These are phyloP conservation scores for Colletotrichum sp. DNA, from an alignment of 2,329 filamentous ascomycete species.

Conservation along the genomic window DNA sequence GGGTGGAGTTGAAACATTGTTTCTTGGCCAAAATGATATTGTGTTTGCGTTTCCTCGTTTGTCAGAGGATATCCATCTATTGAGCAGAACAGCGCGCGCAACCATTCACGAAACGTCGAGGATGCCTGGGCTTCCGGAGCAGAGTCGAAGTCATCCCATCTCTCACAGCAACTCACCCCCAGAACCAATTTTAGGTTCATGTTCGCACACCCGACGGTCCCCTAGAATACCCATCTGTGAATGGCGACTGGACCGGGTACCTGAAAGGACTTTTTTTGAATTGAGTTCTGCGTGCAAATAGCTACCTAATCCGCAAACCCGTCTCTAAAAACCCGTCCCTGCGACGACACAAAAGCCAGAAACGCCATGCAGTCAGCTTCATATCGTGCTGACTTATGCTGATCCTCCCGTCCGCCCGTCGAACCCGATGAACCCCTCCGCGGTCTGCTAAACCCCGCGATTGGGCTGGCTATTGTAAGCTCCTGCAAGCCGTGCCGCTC, in stretches of 20 bases:
- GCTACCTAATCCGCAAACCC: not conserved
- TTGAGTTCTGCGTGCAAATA: not conserved
- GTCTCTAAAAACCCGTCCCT: not conserved
- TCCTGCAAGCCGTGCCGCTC: not conserved
- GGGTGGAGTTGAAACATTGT: not conserved
- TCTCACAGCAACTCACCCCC: not conserved
- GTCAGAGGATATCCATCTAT: not conserved
- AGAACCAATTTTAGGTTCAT: not conserved
- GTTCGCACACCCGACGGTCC: not conserved
- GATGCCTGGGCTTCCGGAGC: not conserved
- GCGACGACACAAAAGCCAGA: not conserved
- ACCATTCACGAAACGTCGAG: not conserved
- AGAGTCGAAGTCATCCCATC: not conserved
- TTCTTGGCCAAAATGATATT: not conserved
- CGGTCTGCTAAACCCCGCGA: not conserved
- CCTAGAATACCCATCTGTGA: not conserved
- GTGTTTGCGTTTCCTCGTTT: not conserved
- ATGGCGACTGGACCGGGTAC: not conserved
- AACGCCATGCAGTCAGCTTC: slow-evolving; percentile 2
- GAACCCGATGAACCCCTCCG: not conserved
- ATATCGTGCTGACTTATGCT: not conserved
- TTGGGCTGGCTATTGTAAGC: not conserved
- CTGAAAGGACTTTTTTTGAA: not conserved
- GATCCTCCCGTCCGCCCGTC: not conserved
- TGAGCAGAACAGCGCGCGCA: not conserved